phyloP scores from a whole-genome alignment of 2,329 filamentous ascomycete species.

The Penicillium palitans region DNA sequence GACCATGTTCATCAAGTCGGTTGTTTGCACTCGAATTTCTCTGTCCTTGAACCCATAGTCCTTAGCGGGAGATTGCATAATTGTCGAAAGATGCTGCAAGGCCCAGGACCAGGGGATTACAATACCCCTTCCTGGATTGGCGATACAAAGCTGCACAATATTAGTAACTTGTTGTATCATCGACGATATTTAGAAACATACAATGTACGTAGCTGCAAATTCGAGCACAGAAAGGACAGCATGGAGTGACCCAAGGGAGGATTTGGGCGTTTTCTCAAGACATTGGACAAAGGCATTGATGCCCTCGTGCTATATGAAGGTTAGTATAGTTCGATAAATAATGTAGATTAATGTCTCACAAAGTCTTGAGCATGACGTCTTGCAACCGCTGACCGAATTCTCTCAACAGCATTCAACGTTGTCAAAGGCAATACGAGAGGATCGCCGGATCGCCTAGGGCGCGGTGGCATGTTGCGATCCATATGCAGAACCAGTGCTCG shows the following conservation, averaged over 20 bases:
- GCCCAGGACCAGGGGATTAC: conserved; percentile 18
- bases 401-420: background rate
- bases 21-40: background rate
- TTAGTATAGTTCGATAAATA: background rate
- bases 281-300: conserved; percentile 3
- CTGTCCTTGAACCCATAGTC: background rate
- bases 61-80: conserved; percentile 4
- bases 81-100: conserved; percentile 10
- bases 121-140: conserved; percentile 12
- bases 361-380: background rate
- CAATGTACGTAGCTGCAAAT: conserved; percentile 13
- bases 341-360: background rate
- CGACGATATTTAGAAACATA: background rate
- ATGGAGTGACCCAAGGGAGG: conserved; percentile 6
- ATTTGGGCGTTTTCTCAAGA: background rate
- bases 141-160: conserved; percentile 8
- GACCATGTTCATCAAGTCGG: background rate
- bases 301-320: background rate
- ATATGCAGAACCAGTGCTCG: conserved; percentile 1
- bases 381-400: conserved; percentile 1
- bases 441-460: background rate
- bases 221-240: conserved; percentile 16
- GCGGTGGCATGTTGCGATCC: conserved; percentile 1
- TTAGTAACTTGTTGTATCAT: background rate
- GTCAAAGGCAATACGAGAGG: background rate